A percentile compares a stretch with the other conserved stretches of the same genome.
Conservation (phyloP, 2,329 filamentous ascomycete species). For the Hypoxylon sp. region DNA sequence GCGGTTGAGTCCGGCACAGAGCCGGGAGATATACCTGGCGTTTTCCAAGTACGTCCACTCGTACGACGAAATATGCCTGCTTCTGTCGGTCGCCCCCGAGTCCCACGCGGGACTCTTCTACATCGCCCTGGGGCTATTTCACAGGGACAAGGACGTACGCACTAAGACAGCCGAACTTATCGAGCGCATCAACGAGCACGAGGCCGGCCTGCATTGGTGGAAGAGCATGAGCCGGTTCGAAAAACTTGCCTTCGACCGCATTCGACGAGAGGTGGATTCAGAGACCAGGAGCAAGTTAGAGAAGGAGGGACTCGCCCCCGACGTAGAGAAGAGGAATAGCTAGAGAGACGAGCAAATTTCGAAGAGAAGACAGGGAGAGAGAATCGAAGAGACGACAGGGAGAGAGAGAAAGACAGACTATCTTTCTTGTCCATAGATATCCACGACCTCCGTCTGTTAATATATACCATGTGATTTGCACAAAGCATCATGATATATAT, state of each 20-base stretch:
- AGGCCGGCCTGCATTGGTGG: constrained; percentile 95
- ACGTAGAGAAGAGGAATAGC: constrained; percentile 58
- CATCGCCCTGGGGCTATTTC: constrained; percentile 87
- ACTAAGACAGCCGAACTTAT: constrained; percentile 79
- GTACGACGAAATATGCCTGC: constrained; percentile 85
- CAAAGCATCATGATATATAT: constrained; percentile 17
- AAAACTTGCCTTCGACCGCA: constrained; percentile 82
- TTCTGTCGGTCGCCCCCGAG: constrained; percentile 83
- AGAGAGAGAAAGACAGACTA: constrained; percentile 14
- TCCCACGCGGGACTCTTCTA: constrained; percentile 91
- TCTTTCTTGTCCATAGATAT: constrained; percentile 33
- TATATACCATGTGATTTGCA: constrained; percentile 36
- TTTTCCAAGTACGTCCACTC: constrained; percentile 77
- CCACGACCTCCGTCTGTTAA: constrained; percentile 24
- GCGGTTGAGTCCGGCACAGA: constrained; percentile 77
- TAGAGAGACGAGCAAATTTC: constrained; percentile 44
- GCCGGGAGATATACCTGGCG: constrained; percentile 84
- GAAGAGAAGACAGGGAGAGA: not conserved
- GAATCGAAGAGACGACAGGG: not conserved
- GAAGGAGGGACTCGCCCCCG: constrained; percentile 52
- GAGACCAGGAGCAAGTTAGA: constrained; percentile 58
- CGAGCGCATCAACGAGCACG: constrained; percentile 83
- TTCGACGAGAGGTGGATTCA: constrained; percentile 70
- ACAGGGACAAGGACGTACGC: constrained; percentile 83
- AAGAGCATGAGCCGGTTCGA: constrained; percentile 84